Evolutionary conservation across 1,284 basidiomycete genomes (phyloP).

Genomic region (Ganoderma resinaceum): DNA sequence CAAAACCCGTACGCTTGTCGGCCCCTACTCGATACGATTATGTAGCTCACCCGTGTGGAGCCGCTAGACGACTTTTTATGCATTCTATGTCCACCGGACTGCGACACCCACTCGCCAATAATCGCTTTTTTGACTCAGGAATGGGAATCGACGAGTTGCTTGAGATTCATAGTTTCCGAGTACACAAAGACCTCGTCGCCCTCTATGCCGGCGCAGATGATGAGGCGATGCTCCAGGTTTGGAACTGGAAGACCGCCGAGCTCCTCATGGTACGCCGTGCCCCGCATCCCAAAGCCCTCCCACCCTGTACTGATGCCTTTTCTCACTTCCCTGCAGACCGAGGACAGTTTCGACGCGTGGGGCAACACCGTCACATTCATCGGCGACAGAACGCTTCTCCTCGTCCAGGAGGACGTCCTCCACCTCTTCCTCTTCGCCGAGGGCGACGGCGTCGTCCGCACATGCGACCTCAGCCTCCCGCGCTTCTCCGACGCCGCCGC

Average conservation of each 20-base stretch:
- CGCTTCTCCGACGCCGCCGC: background rate
- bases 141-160: background rate
- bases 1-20: background rate
- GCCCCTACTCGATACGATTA: background rate
- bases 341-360: constrained; percentile 1
- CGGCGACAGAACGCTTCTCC: constrained; percentile 9
- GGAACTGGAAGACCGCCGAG: constrained; percentile 13
- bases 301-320: background rate
- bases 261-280: constrained; percentile 1
- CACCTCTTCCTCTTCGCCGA: background rate
- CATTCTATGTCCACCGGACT: constrained; percentile 1
- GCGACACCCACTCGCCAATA: background rate
- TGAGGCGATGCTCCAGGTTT: constrained; percentile 10
- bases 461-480: constrained; percentile 7
- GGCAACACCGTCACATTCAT: constrained; percentile 11
- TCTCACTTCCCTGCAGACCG: background rate
- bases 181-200: background rate
- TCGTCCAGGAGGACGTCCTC: constrained; percentile 11
- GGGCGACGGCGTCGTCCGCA: constrained; percentile 3
- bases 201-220: background rate
- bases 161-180: constrained; percentile 7
- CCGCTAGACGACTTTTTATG: constrained; percentile 3
- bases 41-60: background rate
- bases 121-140: background rate
- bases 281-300: background rate